phyloP scores from a whole-genome alignment of 257 asterid genomes.

The Petunia secreta region DNA sequence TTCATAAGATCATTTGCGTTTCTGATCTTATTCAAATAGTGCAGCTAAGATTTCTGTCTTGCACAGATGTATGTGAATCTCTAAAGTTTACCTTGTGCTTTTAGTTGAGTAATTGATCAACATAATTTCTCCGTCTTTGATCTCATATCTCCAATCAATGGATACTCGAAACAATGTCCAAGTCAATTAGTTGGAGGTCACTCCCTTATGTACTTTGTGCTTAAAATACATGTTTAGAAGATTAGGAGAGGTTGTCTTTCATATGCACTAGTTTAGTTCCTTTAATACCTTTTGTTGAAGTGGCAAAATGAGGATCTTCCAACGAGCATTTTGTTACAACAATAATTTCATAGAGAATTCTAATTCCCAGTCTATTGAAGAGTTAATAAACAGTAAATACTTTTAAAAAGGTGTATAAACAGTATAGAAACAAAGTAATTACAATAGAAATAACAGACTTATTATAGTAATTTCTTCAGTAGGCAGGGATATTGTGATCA shows the following conservation, averaged over 20 bases:
- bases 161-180: neutral
- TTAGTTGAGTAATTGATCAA: neutral
- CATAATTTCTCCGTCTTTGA: neutral
- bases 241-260: neutral
- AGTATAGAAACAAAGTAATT: neutral
- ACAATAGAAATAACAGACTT: neutral
- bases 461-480: neutral
- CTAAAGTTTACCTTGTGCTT: conserved; percentile 15
- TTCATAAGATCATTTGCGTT: neutral
- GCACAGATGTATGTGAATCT: neutral
- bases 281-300: neutral
- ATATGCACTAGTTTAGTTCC: neutral
- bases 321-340: neutral
- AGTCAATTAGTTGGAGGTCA: conserved; percentile 14
- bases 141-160: neutral
- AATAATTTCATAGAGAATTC: neutral
- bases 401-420: neutral
- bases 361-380: neutral
- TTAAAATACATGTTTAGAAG: neutral
- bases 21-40: neutral
- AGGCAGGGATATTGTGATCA: neutral
- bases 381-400: neutral
- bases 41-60: neutral
- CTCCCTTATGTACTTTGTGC: neutral
- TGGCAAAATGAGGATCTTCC: conserved; percentile 14